Evolutionary conservation across 192 early-diverging fungal genomes (phyloP).

Genomic region (Piromyces finnis): DNA sequence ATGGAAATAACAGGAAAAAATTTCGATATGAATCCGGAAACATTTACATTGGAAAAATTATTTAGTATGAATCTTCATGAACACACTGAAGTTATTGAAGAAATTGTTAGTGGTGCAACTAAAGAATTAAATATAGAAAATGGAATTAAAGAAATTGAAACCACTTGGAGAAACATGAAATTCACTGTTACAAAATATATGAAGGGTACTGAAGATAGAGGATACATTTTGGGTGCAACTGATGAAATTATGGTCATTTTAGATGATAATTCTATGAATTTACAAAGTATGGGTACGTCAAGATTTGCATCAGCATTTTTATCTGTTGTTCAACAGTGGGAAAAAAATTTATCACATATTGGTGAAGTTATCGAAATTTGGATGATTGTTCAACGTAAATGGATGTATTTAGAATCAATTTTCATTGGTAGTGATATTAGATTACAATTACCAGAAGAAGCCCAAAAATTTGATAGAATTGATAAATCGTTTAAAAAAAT

Average conservation of each 20-base stretch:
- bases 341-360: background rate
- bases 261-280: background rate
- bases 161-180: background rate
- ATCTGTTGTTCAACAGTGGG: background rate
- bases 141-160: background rate
- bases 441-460: background rate
- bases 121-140: background rate
- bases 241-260: background rate
- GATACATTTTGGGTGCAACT: background rate
- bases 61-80: background rate
- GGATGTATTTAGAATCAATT: background rate
- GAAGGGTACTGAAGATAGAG: slow-evolving; percentile 7
- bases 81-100: background rate
- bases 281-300: background rate
- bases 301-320: background rate
- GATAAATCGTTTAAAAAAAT: background rate
- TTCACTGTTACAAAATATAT: background rate
- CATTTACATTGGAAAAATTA: background rate
- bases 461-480: background rate
- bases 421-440: slow-evolving; percentile 2
- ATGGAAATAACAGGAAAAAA: background rate
- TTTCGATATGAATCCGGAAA: slow-evolving; percentile 6
- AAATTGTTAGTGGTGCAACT: background rate
- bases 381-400: background rate
- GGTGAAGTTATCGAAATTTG: background rate